These are phyloP conservation scores for Fusarium globosum DNA, from an alignment of 2,329 filamentous ascomycete genomes.

Conservation along the genomic window DNA sequence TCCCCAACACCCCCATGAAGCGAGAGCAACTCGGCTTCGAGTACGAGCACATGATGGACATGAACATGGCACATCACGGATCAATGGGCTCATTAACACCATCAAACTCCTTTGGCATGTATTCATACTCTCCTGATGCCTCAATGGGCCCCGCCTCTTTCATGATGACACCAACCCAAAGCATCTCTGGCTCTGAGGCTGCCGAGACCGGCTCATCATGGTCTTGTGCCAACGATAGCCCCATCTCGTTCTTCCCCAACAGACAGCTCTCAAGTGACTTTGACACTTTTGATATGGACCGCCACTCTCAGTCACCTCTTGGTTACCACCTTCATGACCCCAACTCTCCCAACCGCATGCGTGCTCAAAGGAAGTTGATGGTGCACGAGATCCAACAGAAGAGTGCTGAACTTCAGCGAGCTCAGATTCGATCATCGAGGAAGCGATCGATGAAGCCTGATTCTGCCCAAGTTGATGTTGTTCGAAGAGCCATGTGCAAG, in stretches of 20 bases:
- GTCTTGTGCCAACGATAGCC: conserved; percentile 55
- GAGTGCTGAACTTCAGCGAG: conserved; percentile 57
- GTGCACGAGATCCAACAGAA: conserved; percentile 58
- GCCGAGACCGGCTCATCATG: conserved; percentile 53
- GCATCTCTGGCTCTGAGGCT: conserved; percentile 54
- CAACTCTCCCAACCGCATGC: conserved; percentile 49
- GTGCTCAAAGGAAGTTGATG: conserved; percentile 54
- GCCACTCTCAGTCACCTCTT: conserved; percentile 51
- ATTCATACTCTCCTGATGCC: conserved; percentile 50
- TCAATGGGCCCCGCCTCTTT: conserved; percentile 49
- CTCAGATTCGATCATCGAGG: conserved; percentile 51
- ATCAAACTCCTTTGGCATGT: conserved; percentile 51
- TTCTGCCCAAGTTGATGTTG: conserved; percentile 49
- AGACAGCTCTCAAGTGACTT: conserved; percentile 48
- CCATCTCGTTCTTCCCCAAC: conserved; percentile 54
- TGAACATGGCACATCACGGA: conserved; percentile 49
- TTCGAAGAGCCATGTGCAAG: conserved; percentile 55
- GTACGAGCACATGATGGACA: conserved; percentile 54
- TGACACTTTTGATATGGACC: conserved; percentile 51
- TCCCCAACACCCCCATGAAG: conserved; percentile 53
- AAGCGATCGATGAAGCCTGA: conserved; percentile 48
- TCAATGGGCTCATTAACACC: conserved; percentile 54
- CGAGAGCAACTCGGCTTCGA: conserved; percentile 51
- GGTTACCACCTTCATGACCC: conserved; percentile 49
- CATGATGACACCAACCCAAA: conserved; percentile 56